phyloP scores from a whole-genome alignment of 192 early-diverging fungal genomes.

The Entomortierella parvispora region DNA sequence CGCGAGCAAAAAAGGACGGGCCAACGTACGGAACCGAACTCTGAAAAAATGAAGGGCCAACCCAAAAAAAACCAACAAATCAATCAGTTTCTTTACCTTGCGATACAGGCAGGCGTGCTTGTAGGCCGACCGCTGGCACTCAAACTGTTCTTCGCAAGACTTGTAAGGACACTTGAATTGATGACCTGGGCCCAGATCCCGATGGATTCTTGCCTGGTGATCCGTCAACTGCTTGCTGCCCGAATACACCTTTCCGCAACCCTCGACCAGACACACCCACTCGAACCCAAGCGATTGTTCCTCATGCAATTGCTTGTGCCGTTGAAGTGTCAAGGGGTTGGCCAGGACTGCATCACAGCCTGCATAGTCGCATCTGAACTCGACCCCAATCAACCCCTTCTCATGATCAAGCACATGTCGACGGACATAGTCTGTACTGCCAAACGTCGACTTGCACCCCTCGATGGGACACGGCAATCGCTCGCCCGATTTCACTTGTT shows the following conservation, averaged over 20 bases:
- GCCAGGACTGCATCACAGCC: conserved; percentile 43
- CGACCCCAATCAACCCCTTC: conserved; percentile 45
- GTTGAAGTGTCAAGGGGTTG: conserved; percentile 48
- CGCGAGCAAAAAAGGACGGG: neutral
- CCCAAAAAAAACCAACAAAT: neutral
- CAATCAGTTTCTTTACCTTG: conserved; percentile 17
- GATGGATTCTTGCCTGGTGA: conserved; percentile 46
- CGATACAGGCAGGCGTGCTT: conserved; percentile 42
- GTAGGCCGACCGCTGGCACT: conserved; percentile 41
- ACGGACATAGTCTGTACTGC: conserved; percentile 48
- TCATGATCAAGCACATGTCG: conserved; percentile 51
- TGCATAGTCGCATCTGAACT: conserved; percentile 41
- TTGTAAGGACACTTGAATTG: conserved; percentile 39
- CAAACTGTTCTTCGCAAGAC: conserved; percentile 22
- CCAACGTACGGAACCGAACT: too few species aligned
- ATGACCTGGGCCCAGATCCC: conserved; percentile 36
- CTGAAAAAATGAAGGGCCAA: neutral
- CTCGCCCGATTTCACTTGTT: conserved; percentile 46
- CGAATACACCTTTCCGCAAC: conserved; percentile 44
- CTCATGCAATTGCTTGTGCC: conserved; percentile 49
- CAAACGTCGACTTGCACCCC: conserved; percentile 36
- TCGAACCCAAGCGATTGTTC: conserved; percentile 47
- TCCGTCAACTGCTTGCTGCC: conserved; percentile 49
- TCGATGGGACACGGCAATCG: conserved; percentile 34
- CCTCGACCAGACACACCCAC: conserved; percentile 36